Percentiles rank a stretch among this genome's conserved stretches.
phyloP scores from a whole-genome alignment of 2,329 filamentous ascomycete genomes.

The Phialophora expanda region DNA sequence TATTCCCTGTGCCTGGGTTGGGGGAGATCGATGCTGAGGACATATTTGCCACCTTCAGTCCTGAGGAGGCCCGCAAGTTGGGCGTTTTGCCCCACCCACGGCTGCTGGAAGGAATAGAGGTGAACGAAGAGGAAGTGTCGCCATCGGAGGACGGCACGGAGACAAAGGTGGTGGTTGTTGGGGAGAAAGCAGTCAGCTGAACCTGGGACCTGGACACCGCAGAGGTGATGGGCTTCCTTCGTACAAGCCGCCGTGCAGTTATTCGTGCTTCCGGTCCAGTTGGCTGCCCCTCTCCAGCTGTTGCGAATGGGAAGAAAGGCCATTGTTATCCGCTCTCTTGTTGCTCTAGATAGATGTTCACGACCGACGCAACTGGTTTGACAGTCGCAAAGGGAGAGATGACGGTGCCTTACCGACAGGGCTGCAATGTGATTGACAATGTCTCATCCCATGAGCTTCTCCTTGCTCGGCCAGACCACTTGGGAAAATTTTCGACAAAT shows the following conservation, averaged over 20 bases:
- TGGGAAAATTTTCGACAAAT: no score
- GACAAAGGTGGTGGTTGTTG: slow-evolving; percentile 10
- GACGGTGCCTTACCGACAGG: neutral
- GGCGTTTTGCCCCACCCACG: slow-evolving; percentile 16
- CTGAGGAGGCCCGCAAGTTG: slow-evolving; percentile 17
- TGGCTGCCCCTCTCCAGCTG: no score
- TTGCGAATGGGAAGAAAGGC: neutral
- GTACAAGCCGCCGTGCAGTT: neutral
- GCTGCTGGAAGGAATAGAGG: slow-evolving; percentile 7
- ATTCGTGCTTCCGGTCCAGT: neutral
- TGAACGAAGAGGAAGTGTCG: slow-evolving; percentile 2
- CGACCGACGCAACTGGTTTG: neutral
- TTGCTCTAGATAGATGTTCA: neutral
- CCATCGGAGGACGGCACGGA: slow-evolving; percentile 8
- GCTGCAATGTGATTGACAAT: neutral
- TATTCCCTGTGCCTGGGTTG: slow-evolving; percentile 24
- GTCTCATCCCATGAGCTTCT: no score
- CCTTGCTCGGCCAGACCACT: no score
- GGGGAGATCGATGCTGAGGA: slow-evolving; percentile 19
- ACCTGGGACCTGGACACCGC: neutral
- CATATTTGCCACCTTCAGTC: slow-evolving; percentile 18
- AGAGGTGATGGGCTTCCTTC: neutral
- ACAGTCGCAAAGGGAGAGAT: neutral
- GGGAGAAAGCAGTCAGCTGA: slow-evolving; percentile 6
- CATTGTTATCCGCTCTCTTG: neutral